phyloP scores from a whole-genome alignment of 495 filamentous ascomycete species.

The Friedmanniomyces simplex region DNA sequence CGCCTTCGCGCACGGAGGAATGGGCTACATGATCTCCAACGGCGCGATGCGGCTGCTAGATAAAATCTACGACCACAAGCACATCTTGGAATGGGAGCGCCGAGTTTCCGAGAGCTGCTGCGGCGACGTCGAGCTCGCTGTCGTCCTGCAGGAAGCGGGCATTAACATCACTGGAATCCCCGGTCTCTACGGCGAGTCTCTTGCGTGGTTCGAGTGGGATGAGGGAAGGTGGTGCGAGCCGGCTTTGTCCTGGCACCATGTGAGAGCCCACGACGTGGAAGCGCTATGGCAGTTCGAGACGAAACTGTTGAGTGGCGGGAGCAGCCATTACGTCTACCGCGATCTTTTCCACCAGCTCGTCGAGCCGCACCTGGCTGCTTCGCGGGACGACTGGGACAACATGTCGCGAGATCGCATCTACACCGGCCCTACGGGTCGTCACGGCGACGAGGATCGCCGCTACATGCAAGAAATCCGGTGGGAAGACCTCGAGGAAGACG shows the following conservation, averaged over 20 bases:
- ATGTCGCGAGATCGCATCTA: background rate
- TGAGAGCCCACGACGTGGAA: constrained; percentile 2
- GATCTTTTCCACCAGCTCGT: background rate
- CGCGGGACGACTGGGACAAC: constrained; percentile 1
- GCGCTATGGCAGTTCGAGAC: constrained; percentile 4
- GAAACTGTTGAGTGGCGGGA: background rate
- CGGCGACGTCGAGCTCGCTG: background rate
- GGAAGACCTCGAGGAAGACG: background rate
- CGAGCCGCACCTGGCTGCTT: background rate
- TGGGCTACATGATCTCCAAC: constrained; percentile 41
- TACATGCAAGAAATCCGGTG: background rate
- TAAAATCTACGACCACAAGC: background rate
- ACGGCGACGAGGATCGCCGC: background rate
- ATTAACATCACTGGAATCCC: background rate
- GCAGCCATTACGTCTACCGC: constrained; percentile 1
- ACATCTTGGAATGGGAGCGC: background rate
- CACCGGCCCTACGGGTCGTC: background rate
- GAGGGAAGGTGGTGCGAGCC: constrained; percentile 1
- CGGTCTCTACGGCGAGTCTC: background rate
- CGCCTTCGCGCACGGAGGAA: constrained; percentile 47
- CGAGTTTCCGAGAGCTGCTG: background rate
- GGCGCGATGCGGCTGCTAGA: constrained; percentile 32
- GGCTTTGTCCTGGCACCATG: constrained; percentile 4
- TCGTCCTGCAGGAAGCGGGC: background rate
- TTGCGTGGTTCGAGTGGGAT: background rate